Percentiles rank a stretch among this genome's conserved stretches.
Conservation (phyloP, 441 rosid genomes). For the Populus hybrid region DNA sequence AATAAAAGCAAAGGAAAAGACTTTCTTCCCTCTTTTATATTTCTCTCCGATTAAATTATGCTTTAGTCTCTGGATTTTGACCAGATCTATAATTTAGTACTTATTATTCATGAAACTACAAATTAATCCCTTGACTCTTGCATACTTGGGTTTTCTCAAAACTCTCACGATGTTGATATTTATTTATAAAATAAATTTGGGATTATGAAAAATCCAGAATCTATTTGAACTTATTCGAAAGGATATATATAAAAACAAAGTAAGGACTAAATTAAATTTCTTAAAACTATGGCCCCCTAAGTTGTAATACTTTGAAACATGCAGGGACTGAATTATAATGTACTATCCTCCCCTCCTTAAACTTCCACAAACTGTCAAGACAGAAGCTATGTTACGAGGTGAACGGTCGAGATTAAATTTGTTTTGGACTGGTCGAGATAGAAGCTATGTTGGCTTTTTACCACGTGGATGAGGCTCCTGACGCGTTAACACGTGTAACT, state of each 20-base stretch:
- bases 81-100: background rate
- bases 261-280: background rate
- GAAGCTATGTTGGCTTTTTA: background rate
- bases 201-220: background rate
- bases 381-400: conserved; percentile 30
- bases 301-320: background rate
- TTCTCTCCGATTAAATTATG: background rate
- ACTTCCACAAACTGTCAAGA: conserved; percentile 54
- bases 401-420: conserved; percentile 56
- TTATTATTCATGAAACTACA: too few species aligned
- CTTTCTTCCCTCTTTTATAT: conserved; percentile 20
- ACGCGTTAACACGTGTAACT: conserved; percentile 39
- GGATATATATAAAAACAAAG: too few species aligned
- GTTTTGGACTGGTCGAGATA: conserved; percentile 22
- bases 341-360: conserved; percentile 10
- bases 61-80: background rate
- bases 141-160: background rate
- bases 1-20: conserved; percentile 23
- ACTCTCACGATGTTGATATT: background rate
- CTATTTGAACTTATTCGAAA: background rate
- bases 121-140: background rate
- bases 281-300: too few species aligned
- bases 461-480: conserved; percentile 36
- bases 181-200: too few species aligned
- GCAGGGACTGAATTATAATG: background rate